Evolutionary conservation across 169 alveolate species (phyloP).

Genomic region (Plasmodium coatneyi): DNA sequence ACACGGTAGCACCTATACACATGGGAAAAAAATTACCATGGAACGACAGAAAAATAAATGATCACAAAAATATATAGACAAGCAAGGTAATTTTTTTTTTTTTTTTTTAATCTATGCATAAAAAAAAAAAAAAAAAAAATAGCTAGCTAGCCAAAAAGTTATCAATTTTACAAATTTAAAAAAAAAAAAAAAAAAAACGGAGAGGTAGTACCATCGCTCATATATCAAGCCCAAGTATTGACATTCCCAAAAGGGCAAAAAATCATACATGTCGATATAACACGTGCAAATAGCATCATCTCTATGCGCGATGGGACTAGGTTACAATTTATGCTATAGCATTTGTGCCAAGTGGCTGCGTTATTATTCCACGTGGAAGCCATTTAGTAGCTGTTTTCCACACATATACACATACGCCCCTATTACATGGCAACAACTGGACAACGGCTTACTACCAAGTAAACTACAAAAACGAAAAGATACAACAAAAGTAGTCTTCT

Average conservation of each 20-base stretch:
- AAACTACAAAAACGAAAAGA: slow-evolving; percentile 27
- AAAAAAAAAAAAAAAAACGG: background rate
- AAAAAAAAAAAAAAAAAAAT: background rate
- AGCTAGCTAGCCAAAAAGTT: background rate
- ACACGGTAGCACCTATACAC: background rate
- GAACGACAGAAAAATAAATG: background rate
- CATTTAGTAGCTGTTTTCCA: background rate
- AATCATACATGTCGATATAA: background rate
- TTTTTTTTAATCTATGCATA: background rate
- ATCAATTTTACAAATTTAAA: background rate
- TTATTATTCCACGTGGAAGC: background rate
- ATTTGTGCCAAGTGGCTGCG: background rate
- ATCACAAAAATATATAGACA: background rate
- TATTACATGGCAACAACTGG: background rate
- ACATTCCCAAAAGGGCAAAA: background rate
- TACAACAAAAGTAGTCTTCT: slow-evolving; percentile 37
- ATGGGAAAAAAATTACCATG: background rate
- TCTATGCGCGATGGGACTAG: background rate
- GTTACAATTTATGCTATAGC: background rate
- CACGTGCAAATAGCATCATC: background rate
- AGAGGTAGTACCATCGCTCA: background rate
- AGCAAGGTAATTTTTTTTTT: background rate
- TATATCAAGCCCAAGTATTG: background rate
- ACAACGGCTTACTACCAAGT: background rate
- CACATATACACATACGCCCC: background rate